Evolutionary conservation across 1,284 basidiomycete genomes (phyloP).

Genomic region (Boletus sp.): DNA sequence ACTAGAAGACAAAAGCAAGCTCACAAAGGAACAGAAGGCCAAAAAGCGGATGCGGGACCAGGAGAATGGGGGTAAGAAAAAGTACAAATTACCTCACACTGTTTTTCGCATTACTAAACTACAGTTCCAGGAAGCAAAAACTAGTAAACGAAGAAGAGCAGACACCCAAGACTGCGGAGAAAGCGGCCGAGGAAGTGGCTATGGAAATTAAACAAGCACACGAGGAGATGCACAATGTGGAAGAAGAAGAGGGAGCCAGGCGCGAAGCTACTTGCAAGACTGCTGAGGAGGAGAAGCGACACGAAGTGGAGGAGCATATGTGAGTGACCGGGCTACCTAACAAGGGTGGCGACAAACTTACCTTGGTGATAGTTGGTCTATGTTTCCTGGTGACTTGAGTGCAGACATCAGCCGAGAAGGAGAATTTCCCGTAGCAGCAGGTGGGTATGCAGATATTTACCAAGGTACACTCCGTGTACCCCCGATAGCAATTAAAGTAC

Average conservation of each 20-base stretch:
- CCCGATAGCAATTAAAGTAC: too few species aligned
- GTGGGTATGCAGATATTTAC: too few species aligned
- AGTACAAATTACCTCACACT: slow-evolving; percentile 40
- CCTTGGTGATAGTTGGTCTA: too few species aligned
- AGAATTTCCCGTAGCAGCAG: too few species aligned
- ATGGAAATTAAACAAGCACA: slow-evolving; percentile 60
- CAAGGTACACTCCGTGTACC: too few species aligned
- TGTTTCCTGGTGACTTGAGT: too few species aligned
- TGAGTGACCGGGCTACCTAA: too few species aligned
- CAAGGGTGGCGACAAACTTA: too few species aligned
- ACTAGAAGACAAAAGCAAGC: slow-evolving; percentile 85
- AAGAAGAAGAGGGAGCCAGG: slow-evolving; percentile 68
- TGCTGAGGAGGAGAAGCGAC: slow-evolving; percentile 73
- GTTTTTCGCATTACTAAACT: slow-evolving; percentile 4
- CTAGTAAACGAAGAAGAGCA: slow-evolving; percentile 88
- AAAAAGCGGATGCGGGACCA: slow-evolving; percentile 96
- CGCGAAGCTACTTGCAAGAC: slow-evolving; percentile 73
- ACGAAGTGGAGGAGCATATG: slow-evolving; percentile 78
- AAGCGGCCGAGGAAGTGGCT: slow-evolving; percentile 76
- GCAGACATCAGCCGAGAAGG: too few species aligned
- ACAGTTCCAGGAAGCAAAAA: slow-evolving; percentile 72
- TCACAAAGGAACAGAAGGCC: slow-evolving; percentile 78
- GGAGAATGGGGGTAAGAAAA: slow-evolving; percentile 98
- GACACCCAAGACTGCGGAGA: slow-evolving; percentile 74
- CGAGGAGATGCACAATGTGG: slow-evolving; percentile 63